Base-by-base conservation (phyloP, 2,329 filamentous ascomycete genomes). In the Exophiala mesophila region DNA sequence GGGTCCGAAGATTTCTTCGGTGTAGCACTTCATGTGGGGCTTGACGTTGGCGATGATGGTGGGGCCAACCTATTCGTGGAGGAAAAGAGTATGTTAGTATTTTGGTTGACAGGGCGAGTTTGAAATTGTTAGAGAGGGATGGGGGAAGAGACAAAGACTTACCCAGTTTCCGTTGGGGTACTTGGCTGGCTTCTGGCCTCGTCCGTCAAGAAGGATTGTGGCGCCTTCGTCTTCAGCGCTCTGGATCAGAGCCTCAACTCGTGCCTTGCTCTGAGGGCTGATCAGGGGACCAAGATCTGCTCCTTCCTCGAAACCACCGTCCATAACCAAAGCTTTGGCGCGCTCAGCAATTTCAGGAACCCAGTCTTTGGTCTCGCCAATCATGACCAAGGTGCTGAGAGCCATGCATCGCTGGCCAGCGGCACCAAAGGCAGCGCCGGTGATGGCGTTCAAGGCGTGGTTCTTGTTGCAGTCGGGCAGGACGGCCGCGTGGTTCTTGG, bases 381-480 rank as follows among this genome's bases (percentile, higher is more conserved):
- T 72, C 62, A 78, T 74, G 38, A 84, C 78, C 6, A 80, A 64
- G 0, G 78, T 80, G 62, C 76, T 81, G 35, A 83, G 64, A 24
- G 80, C 80, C 80, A 84, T 84, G 59, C 80, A 84, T 45, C 80
- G 69, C 65, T 84, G 80, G 6, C 80, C 80, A 29, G 80, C 80
- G 47, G 80, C 80, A 55, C 80, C 80, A 47, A 83, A 84, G 2
- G 80, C 80, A 33, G 80, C 80, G 47, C 80, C 80, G 5, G 75
- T 71, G 59, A 83, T 81, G 21, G 78, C 77, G 55, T 83, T 82
- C 32, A 84, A 61, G 3, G 78, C 71, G 45, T 81, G 77, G 64
- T 83, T 81, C 71, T 82, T 83, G 68, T 83, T 81, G 68, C 73
- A 77, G 62, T 84, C 80, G 1, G 80, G 79, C 19, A 83, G 67